Percentiles rank a stretch among this genome's conserved stretches.
These are phyloP conservation scores for Nicotiana otophora DNA, from an alignment of 257 asterid genomes.

Conservation along the genomic window DNA sequence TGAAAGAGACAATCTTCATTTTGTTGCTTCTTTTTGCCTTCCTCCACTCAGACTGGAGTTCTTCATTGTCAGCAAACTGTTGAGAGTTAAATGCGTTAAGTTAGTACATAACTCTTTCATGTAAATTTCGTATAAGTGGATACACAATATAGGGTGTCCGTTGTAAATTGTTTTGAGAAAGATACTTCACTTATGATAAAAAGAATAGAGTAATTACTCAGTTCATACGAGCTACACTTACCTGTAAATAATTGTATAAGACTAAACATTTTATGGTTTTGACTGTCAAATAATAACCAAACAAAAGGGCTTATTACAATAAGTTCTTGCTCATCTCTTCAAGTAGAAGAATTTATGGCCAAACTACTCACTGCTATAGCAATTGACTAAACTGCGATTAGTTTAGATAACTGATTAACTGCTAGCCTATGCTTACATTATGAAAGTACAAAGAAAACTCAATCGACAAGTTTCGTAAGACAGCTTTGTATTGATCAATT, in stretches of 20 bases:
- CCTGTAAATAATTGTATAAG: background rate
- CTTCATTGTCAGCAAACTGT: constrained; percentile 77
- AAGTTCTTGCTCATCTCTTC: too few species aligned
- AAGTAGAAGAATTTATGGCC: too few species aligned
- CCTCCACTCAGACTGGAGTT: constrained; percentile 74
- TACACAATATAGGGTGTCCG: background rate
- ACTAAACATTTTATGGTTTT: background rate
- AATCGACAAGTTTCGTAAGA: too few species aligned
- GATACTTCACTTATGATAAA: background rate
- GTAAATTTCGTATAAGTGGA: background rate
- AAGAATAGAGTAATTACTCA: background rate
- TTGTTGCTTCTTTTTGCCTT: constrained; percentile 65
- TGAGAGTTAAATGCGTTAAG: constrained; percentile 17
- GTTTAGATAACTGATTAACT: too few species aligned
- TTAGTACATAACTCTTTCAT: constrained; percentile 10
- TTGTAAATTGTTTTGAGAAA: background rate
- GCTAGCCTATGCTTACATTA: too few species aligned
- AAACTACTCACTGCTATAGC: background rate
- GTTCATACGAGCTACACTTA: too few species aligned
- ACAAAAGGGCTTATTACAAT: too few species aligned
- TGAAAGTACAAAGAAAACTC: too few species aligned
- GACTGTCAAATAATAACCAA: background rate
- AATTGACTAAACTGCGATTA: background rate
- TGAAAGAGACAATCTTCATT: constrained; percentile 51
- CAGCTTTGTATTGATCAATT: too few species aligned